Conservation (phyloP, 2,329 filamentous ascomycete genomes). For the Colletotrichum sp. region DNA sequence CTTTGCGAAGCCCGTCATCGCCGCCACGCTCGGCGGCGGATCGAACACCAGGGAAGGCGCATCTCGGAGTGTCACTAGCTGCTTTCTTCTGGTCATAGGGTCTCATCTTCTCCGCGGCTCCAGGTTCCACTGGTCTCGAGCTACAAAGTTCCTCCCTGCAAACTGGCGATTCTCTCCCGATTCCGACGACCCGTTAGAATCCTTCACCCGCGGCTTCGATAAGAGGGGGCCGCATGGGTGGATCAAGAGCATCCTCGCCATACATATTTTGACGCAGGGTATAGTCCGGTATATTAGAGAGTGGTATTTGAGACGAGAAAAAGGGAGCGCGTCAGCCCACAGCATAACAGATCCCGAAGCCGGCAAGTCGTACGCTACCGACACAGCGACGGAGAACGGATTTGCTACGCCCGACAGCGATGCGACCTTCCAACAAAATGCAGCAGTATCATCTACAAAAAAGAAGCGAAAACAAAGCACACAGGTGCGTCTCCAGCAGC, state of each 20-base stretch:
- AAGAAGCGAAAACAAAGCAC: constrained; percentile 91
- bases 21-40: constrained; percentile 86
- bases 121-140: constrained; percentile 52
- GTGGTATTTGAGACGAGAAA: constrained; percentile 69
- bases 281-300: constrained; percentile 73
- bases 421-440: constrained; percentile 57
- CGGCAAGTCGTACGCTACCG: constrained; percentile 48
- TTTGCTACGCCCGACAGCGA: constrained; percentile 61
- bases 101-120: constrained; percentile 58
- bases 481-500: constrained; percentile 87
- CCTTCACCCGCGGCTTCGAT: constrained; percentile 53
- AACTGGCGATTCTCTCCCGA: constrained; percentile 50
- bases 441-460: constrained; percentile 68
- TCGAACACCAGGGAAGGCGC: constrained; percentile 71
- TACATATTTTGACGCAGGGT: constrained; percentile 78
- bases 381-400: constrained; percentile 46
- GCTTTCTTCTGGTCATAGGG: constrained; percentile 69
- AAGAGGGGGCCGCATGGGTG: constrained; percentile 67
- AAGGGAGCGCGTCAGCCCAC: constrained; percentile 53
- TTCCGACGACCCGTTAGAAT: constrained; percentile 53
- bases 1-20: constrained; percentile 91
- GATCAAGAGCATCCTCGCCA: constrained; percentile 72
- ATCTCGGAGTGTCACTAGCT: constrained; percentile 74
- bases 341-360: constrained; percentile 67
- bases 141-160: constrained; percentile 51